phyloP scores from a whole-genome alignment of 1,139 yeast genomes.

The Pichia sp. region DNA sequence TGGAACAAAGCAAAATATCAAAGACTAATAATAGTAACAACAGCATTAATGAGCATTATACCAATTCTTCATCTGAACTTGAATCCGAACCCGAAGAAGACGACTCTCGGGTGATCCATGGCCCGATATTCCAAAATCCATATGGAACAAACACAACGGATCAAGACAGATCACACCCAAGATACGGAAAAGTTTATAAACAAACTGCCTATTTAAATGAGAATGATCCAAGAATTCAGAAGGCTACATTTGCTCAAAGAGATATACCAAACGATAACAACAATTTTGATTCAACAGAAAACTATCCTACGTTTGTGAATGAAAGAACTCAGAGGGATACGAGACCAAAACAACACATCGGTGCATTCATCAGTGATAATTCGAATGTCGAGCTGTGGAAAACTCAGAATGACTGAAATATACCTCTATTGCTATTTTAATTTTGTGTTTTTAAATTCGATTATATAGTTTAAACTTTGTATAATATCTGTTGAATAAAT shows the following conservation, averaged over 20 bases:
- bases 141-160: conserved; percentile 1
- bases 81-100: conserved; percentile 6
- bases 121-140: no score
- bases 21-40: no score
- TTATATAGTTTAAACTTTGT: background rate
- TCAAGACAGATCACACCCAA: no score
- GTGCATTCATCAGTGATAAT: background rate
- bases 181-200: no score
- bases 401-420: no score
- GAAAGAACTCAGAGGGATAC: background rate
- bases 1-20: no score
- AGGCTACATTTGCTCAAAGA: conserved; percentile 2
- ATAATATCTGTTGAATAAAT: background rate
- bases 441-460: no score
- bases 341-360: background rate
- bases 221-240: no score
- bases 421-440: no score
- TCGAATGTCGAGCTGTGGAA: conserved; percentile 2
- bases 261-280: conserved; percentile 7
- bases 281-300: conserved; percentile 11
- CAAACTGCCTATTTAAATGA: no score
- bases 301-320: conserved; percentile 1
- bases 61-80: conserved; percentile 1
- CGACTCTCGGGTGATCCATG: no score
- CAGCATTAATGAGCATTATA: no score